Evolutionary conservation across 129 eudicot genomes (phyloP).

Genomic region (Centaurea solstitialis): DNA sequence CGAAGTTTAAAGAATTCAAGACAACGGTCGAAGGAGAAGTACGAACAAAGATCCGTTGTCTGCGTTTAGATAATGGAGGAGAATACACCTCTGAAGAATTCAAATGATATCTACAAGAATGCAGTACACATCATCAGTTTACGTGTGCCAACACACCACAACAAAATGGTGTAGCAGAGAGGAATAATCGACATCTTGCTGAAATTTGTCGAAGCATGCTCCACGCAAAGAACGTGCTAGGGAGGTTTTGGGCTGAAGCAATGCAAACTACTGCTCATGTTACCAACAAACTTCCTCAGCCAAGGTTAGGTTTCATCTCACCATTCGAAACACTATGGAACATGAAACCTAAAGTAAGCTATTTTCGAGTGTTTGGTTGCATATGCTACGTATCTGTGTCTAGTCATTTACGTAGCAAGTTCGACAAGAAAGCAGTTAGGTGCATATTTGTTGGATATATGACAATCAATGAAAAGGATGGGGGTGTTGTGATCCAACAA

Average conservation of each 20-base stretch:
- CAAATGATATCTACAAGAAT: no score
- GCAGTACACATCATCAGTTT: no score
- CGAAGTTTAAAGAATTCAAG: no score
- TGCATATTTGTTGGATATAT: no score
- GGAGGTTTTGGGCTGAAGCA: not conserved
- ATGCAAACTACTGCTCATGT: not conserved
- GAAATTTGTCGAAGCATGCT: not conserved
- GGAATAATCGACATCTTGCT: not conserved
- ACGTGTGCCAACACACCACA: no score
- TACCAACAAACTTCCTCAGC: not conserved
- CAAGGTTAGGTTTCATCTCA: not conserved
- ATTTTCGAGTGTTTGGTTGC: no score
- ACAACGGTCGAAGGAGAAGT: not conserved
- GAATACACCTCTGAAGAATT: not conserved
- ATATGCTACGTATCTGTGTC: no score
- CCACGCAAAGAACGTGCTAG: not conserved
- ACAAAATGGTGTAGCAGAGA: not conserved
- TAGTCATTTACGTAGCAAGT: no score
- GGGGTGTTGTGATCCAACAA: no score
- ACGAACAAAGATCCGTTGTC: not conserved
- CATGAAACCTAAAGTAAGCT: no score
- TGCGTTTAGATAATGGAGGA: constrained; percentile 19
- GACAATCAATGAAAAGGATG: not conserved
- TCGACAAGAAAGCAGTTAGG: no score
- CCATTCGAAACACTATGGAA: no score